Evolutionary conservation across 768 basidiomycete genomes (phyloP), one percentile per base, ranked within the genome.

Genomic region (Trametes maxima): DNA sequence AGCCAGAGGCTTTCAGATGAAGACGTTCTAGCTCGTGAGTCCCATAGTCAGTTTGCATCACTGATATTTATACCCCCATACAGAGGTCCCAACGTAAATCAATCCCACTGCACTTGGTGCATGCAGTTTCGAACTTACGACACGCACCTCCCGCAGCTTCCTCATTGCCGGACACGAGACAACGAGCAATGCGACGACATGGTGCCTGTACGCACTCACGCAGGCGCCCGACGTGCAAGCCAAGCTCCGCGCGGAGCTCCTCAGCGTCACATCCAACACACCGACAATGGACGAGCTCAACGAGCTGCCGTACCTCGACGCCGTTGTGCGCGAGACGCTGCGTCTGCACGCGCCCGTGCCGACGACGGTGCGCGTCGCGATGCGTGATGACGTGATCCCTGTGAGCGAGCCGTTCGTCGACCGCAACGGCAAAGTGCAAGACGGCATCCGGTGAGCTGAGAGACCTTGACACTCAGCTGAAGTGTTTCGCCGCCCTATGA

Each of bases 281-380:
- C 88, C 89, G 1, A 79, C 80, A 1, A 89, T 91, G 85, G 89
- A 92, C 45, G 80, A 85, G 28, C 78, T 92, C 2, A 81, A 84
- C 58, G 75, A 78, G 0, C 75, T 94, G 6, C 81, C 86, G 0
- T 90, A 88, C 67, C 82, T 92, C 16, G 90, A 90, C 62, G 77
- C 76, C 17, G 81, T 88, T 10, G 77, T 87, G 2, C 79, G 82
- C 10, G 88, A 89, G 71, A 82, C 80, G 0, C 71, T 89, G 57
- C 81, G 88, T 0, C 45, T 86, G 0, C 78, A 88, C 62, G 58
- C 85, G 0, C 85, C 85, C 0, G 80, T 87, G 2, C 73, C 80
- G 1, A 64, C 65, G 10, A 80, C 79, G 0, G 80, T 84, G 74
- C 78, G 88, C 2, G 77, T 81, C 67, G 77, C 54, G 65, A 77